Base-by-base conservation (phyloP, 176 grass and related monocot genomes). In the Carex parvula region DNA sequence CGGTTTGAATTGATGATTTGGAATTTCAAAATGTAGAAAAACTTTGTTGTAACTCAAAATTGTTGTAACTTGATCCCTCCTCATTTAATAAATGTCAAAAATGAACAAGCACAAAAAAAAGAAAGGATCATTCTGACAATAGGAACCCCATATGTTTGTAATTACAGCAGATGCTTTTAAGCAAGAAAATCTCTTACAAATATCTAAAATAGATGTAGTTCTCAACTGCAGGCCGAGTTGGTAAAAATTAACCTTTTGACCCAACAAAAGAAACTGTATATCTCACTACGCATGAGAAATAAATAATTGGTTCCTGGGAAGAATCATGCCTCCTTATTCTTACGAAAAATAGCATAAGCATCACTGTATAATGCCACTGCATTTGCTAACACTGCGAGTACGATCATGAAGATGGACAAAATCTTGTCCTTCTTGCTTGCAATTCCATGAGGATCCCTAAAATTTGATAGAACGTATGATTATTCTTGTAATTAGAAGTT, bases 311-410 rank as follows among this genome's bases (percentile, higher is more conserved):
- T 67, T 82, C 21, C n/a, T 10, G 11, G 41, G 30, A 66, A 50
- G 42, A 83, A 84, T 92, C 62, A 97, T 62, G 91, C 94, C 17
- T 88, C 85, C 72, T 93, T 87, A 58, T 88, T 88, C 87, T 81
- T 83, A 39, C 35, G 29, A 55, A 94, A 87, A 71, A 94, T 90
- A 64, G 93, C 90, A 84, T 84, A 63, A 0, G 82, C 16, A 0
- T 98, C 91, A 59, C 92, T 98, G 79, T 94, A 98, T 70, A 98
- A 80, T 18, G 95, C 95, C 29, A 95, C 88, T 13, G 83, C 85
- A 88, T 91, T 98, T 82, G 95, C 88, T 18, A 87, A 16, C 54
- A 94, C 84, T 70, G 95, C 89, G 48, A 98, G 90, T 56, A 98
- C 84, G 0, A 98, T 95, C 95, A 98, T 98, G 69, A 83, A 82